Evolutionary conservation across 441 rosid species (phyloP), one percentile per base, ranked within the genome.

Genomic region (Adansonia gregorii): DNA sequence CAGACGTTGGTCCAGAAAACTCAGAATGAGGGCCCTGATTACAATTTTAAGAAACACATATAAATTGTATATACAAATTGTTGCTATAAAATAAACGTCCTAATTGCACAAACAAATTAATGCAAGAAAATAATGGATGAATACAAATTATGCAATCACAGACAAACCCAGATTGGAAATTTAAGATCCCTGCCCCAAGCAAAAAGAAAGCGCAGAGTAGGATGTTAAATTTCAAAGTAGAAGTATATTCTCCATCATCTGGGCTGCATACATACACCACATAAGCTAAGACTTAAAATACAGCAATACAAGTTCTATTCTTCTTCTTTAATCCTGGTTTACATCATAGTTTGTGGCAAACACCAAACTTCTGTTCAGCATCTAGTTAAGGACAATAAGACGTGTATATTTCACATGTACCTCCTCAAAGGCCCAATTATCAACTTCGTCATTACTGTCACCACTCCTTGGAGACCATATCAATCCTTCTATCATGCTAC

Each of bases 21-120:
- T 92, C 96, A 85, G 99, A 93, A 82, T 91, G 99, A 78, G 97
- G 98, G 56, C 99, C 98, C 98, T 95, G 78, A 63, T 77, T 27
- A 54, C 15, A n/a, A 31, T 31, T 31, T 12, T 3, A 52, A 54
- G 7, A 54, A 54, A 31, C 12, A 10, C 59, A 14, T 14, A 8
- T 17, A 14, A 69, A 27, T 24, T 24, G 9, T 71, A 31, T 8
- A 35, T 31, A 35, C 60, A 54, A 72, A 72, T 35, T 31, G 58
- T 49, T 49, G 58, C 58, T 22, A 69, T 22, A 48, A 73, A 27
- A 74, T 19, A 58, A 58, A 19, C 12, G 35, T 31, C 41, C 20
- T 15, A 49, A 5, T 61, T 60, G 20, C 2, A 15, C 48, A 63
- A 31, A 63, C 45, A 63, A 63, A 67, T 17, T 11, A 49, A 49